A percentile compares a stretch with the other conserved stretches of the same genome.
Evolutionary conservation across 805 yeast species (phyloP).

Genomic region (Hanseniaspora nectarophila): DNA sequence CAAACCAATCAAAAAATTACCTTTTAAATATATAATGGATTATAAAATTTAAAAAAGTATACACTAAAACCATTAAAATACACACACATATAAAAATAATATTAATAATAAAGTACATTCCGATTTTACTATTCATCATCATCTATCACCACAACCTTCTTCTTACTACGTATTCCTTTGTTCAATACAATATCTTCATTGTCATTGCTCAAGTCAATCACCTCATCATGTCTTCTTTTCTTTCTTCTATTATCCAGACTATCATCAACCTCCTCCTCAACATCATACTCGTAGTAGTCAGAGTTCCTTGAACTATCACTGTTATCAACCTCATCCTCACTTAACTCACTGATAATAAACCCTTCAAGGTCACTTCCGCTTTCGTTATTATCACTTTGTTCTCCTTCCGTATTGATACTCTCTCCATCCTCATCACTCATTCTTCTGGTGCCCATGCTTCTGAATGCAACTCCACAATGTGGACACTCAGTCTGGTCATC

Average conservation of each 20-base stretch:
- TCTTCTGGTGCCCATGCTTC: slow-evolving; percentile 20
- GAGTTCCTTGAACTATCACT: slow-evolving; percentile 10
- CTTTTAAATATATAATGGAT: too few relatives aligned
- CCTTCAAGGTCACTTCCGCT: slow-evolving; percentile 15
- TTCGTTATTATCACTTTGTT: slow-evolving; percentile 10
- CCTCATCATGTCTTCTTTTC: neutral
- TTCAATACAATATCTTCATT: slow-evolving; percentile 16
- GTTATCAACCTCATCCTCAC: slow-evolving; percentile 8
- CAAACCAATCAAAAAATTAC: neutral
- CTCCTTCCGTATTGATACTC: slow-evolving; percentile 12
- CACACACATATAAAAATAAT: neutral
- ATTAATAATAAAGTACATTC: too few relatives aligned
- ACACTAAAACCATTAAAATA: neutral
- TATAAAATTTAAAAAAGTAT: too few relatives aligned
- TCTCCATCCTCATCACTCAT: slow-evolving; percentile 16
- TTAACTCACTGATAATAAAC: slow-evolving; percentile 12
- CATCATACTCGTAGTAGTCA: slow-evolving; percentile 13
- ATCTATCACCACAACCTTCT: neutral
- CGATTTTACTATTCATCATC: slow-evolving; percentile 9
- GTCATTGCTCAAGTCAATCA: slow-evolving; percentile 15
- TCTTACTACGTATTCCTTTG: slow-evolving; percentile 9
- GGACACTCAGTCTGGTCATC: slow-evolving; percentile 48
- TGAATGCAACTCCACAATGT: slow-evolving; percentile 51
- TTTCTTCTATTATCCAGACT: neutral
- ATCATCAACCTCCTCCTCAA: neutral